Base-by-base conservation (phyloP, 1,284 basidiomycete genomes). In the Ganoderma meredithae region DNA sequence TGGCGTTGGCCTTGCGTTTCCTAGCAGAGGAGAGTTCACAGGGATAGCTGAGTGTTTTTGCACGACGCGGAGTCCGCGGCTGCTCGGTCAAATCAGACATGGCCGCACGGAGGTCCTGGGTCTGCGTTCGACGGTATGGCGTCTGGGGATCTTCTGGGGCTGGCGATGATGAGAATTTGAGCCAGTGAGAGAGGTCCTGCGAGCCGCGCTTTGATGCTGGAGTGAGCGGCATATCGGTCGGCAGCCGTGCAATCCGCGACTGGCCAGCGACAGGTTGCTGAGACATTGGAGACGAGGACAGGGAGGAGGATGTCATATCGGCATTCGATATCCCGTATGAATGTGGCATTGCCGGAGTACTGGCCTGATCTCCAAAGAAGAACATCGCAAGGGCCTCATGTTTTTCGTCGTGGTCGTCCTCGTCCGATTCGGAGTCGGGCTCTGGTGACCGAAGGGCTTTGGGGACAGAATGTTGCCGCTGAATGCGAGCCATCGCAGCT, bases 371-470 rank as follows among this genome's bases (percentile, higher is more conserved):
- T 10, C 70, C 74, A 55, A 75, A 78, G 2, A 77, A 60, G 33
- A 68, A 66, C 9, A 73, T 70, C 5, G 74, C 76, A 0, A 76
- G 72, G 44, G 66, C 41, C 9, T 67, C 72, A 40, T 72, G 71
- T 10, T 68, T 71, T 6, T 74, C 71, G 6, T 66, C 66, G 15
- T 61, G 63, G 53, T 72, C 72, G 9, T 71, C 72, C 55, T 76
- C 73, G 41, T 73, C 71, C 13, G 75, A 71, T 33, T 77, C 76
- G 12, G 76, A 76, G 31, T 79, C 77, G 19, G 71, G 70, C 39
- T 73, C 71, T 41, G 75, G 76, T 7, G 72, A 73, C 13, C 64
- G 68, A 7, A 70, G 62, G 8, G 58, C 61, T 41, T 68, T 68
- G 1, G 66, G 65, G 3, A 60, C 62, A 43, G 33, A 59, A 19